Conservation (phyloP, 2,329 filamentous ascomycete species). For the Fusarium tanahbumbuense region DNA sequence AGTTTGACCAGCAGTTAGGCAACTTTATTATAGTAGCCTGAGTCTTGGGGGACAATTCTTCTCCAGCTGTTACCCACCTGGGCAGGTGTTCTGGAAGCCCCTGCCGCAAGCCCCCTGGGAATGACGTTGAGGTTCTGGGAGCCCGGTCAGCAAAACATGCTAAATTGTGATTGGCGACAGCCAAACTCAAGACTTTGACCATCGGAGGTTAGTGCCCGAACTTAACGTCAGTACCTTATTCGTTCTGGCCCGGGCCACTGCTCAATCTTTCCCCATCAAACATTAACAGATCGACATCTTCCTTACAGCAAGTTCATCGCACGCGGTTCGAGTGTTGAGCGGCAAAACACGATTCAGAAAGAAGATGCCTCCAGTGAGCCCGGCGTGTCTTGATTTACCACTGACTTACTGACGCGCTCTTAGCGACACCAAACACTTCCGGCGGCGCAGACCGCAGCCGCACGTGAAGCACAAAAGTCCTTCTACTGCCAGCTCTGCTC, state of each 20-base stretch:
- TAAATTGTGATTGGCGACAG: slow-evolving; percentile 34
- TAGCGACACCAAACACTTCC: slow-evolving; percentile 69
- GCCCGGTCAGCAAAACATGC: slow-evolving; percentile 40
- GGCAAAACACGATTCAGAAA: not conserved
- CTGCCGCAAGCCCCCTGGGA: slow-evolving; percentile 29
- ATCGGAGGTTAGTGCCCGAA: not conserved
- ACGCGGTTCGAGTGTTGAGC: not conserved
- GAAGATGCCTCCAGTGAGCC: slow-evolving; percentile 67
- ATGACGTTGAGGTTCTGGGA: slow-evolving; percentile 43
- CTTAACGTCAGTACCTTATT: slow-evolving; percentile 4
- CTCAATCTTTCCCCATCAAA: slow-evolving; percentile 23
- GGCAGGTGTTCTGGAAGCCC: slow-evolving; percentile 39
- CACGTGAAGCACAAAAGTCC: slow-evolving; percentile 80
- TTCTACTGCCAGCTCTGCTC: slow-evolving; percentile 90
- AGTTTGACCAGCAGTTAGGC: no score
- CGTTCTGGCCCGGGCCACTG: slow-evolving; percentile 7
- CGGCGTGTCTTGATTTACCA: slow-evolving; percentile 54
- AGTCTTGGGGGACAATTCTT: no score
- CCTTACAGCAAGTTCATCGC: not conserved
- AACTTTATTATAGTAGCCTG: no score
- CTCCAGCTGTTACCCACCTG: no score
- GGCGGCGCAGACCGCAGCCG: slow-evolving; percentile 69
- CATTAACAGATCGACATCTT: slow-evolving; percentile 1
- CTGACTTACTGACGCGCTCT: slow-evolving; percentile 18
- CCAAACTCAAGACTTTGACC: not conserved